A percentile compares a stretch with the other conserved stretches of the same genome.
These are phyloP conservation scores for Phaeolepiota aurea DNA, from an alignment of 768 basidiomycete genomes.

Conservation along the genomic window DNA sequence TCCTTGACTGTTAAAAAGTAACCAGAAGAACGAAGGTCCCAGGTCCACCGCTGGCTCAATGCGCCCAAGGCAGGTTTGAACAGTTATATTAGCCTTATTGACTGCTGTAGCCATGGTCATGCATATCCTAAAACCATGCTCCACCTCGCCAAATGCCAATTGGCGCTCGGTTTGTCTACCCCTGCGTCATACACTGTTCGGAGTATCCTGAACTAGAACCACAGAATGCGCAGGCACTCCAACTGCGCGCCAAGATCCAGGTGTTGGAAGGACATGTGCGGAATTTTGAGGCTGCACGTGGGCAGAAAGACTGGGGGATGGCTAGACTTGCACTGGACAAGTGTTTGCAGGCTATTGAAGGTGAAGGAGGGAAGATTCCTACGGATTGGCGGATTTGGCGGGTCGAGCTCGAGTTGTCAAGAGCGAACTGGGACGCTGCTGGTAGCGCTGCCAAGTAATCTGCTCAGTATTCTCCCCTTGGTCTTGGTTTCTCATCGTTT, in stretches of 20 bases:
- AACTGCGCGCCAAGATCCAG: conserved; percentile 53
- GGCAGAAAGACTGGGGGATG: conserved; percentile 64
- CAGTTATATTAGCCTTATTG: too few relatives aligned
- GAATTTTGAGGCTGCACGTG: conserved; percentile 49
- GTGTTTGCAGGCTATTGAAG: conserved; percentile 64
- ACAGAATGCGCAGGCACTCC: conserved; percentile 46
- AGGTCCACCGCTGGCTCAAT: too few relatives aligned
- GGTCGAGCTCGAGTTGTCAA: conserved; percentile 68
- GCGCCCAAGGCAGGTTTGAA: too few relatives aligned
- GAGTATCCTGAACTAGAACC: conserved; percentile 51
- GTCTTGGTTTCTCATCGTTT: too few relatives aligned
- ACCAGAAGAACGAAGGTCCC: too few relatives aligned
- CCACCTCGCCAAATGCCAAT: conserved; percentile 77
- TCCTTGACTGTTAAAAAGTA: too few relatives aligned
- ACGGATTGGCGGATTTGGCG: conserved; percentile 76
- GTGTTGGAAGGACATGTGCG: conserved; percentile 58
- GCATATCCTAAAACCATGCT: conserved; percentile 77
- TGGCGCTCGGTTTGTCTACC: conserved; percentile 64
- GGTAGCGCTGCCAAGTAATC: conserved; percentile 67
- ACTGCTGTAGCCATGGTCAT: too few relatives aligned
- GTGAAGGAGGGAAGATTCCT: conserved; percentile 69
- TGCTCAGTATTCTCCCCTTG: conserved; percentile 1
- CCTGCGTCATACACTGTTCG: conserved; percentile 63
- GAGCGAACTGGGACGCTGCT: conserved; percentile 69
- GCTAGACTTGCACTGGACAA: conserved; percentile 76